These are phyloP conservation scores for Ustilago nuda DNA, from an alignment of 1,284 basidiomycete species.

Conservation along the genomic window DNA sequence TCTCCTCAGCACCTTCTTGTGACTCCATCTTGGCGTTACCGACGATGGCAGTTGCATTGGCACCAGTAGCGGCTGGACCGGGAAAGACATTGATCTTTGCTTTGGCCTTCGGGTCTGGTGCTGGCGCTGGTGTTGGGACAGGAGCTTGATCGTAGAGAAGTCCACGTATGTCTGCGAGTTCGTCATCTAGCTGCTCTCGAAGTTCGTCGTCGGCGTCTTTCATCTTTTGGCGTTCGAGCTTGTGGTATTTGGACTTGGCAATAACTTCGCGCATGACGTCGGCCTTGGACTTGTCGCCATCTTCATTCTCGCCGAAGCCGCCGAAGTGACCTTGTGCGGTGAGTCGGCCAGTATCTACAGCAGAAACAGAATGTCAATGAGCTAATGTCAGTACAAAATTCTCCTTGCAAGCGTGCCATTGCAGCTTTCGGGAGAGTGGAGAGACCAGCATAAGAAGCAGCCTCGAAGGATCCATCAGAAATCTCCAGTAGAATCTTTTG, in stretches of 20 bases:
- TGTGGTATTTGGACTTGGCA: conserved; percentile 84
- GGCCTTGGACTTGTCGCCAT: conserved; percentile 75
- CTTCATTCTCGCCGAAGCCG: conserved; percentile 79
- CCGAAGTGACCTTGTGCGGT: conserved; percentile 77
- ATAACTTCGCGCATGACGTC: conserved; percentile 99
- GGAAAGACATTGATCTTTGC: conserved; percentile 40
- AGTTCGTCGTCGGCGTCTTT: conserved; percentile 86
- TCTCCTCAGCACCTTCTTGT: conserved; percentile 19
- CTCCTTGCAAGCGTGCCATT: background rate
- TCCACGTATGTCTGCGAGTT: conserved; percentile 84
- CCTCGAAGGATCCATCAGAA: conserved; percentile 52
- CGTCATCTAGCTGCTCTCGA: conserved; percentile 87
- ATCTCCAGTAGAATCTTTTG: conserved; percentile 69
- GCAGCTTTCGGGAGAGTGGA: background rate
- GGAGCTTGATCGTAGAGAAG: conserved; percentile 73
- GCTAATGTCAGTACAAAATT: conserved; percentile 12
- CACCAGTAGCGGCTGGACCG: conserved; percentile 32
- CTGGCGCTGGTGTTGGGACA: conserved; percentile 32
- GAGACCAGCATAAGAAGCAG: conserved; percentile 1
- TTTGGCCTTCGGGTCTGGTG: conserved; percentile 32
- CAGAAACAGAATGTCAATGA: background rate
- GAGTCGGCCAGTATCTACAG: conserved; percentile 38
- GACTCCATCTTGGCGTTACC: conserved; percentile 10
- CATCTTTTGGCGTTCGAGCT: conserved; percentile 88
- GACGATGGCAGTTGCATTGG: conserved; percentile 33